These are phyloP conservation scores for Fraxinus baroniana DNA, from an alignment of 305 asterid genomes.

Conservation along the genomic window DNA sequence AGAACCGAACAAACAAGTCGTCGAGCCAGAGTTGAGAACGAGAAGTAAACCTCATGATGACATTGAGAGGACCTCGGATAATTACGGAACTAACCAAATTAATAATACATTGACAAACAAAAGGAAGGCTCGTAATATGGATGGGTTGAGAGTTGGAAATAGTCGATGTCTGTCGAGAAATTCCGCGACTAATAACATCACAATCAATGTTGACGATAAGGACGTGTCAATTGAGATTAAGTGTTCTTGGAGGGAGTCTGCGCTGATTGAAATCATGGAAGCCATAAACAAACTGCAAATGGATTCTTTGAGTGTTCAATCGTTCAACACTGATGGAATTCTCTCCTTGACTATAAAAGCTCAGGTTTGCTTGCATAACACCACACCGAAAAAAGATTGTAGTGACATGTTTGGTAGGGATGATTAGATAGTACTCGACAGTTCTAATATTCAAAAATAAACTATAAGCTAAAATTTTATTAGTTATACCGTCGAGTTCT, in stretches of 20 bases:
- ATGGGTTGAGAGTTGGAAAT: constrained; percentile 34
- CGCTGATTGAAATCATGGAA: constrained; percentile 58
- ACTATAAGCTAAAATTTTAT: background rate
- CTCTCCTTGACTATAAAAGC: constrained; percentile 58
- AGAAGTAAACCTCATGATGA: constrained; percentile 47
- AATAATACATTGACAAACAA: constrained; percentile 38
- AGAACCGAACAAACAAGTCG: constrained; percentile 45
- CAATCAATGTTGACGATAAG: constrained; percentile 41
- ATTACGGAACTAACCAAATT: constrained; percentile 40
- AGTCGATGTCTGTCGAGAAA: constrained; percentile 33
- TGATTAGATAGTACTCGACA: background rate
- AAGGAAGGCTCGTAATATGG: constrained; percentile 57
- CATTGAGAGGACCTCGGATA: constrained; percentile 62
- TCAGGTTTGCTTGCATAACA: constrained; percentile 48
- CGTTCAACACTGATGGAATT: constrained; percentile 57
- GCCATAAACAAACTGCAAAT: constrained; percentile 47
- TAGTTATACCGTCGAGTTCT: background rate
- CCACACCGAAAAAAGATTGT: background rate
- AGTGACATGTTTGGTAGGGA: background rate
- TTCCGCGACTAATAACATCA: constrained; percentile 37
- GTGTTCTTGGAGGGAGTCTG: constrained; percentile 58
- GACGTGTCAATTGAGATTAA: constrained; percentile 56
- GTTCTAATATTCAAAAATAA: background rate
- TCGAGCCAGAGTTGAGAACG: constrained; percentile 38
- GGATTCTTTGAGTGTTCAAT: constrained; percentile 53